Evolutionary conservation across 371 early-diverging fungal species (phyloP).

Genomic region (Globomyces sp.): DNA sequence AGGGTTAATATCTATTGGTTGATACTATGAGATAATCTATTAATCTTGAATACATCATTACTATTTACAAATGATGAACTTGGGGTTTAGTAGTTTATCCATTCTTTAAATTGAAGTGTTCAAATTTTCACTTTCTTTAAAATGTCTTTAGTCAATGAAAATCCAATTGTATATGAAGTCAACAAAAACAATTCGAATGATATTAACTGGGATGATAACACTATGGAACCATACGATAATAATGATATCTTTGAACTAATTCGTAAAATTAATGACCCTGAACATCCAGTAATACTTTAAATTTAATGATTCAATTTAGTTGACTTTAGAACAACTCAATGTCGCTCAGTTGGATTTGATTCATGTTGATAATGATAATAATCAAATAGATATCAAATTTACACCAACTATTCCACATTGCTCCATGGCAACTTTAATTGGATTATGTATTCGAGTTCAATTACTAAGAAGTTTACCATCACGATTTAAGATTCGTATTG

Average conservation of each 20-base stretch:
- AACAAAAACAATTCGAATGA: not conserved
- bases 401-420: conserved; percentile 99
- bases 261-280: conserved; percentile 94
- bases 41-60: too few relatives aligned
- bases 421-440: conserved; percentile 99
- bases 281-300: conserved; percentile 64
- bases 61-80: too few relatives aligned
- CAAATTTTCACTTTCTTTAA: not conserved
- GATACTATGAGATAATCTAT: too few relatives aligned
- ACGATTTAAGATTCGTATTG: conserved; percentile 89
- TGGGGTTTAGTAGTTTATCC: too few relatives aligned
- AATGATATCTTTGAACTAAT: conserved; percentile 62
- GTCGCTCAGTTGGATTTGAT: conserved; percentile 88
- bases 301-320: conserved; percentile 5
- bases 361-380: conserved; percentile 54
- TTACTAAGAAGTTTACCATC: conserved; percentile 82
- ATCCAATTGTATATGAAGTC: conserved; percentile 1
- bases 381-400: conserved; percentile 75
- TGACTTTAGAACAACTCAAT: conserved; percentile 93
- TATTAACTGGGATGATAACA: conserved; percentile 14
- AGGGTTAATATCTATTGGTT: too few relatives aligned
- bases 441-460: conserved; percentile 94
- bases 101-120: too few relatives aligned
- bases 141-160: conserved; percentile 14
- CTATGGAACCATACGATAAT: not conserved